These are phyloP conservation scores for Colletotrichum tabaci DNA, from an alignment of 2,329 filamentous ascomycete species.

Conservation along the genomic window DNA sequence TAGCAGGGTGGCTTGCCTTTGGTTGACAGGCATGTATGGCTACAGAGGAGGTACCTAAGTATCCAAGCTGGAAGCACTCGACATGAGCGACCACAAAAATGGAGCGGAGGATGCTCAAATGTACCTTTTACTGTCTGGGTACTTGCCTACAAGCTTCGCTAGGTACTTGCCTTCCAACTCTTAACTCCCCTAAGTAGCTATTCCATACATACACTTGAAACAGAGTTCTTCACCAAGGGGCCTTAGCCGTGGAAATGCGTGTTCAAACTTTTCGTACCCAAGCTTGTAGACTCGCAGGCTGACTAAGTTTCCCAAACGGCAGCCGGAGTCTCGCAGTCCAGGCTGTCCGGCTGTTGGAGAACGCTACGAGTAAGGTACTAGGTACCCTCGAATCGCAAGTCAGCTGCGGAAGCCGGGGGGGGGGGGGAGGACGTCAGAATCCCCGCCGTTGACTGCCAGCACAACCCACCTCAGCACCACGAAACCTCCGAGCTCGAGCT, in stretches of 20 bases:
- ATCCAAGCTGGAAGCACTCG: not conserved
- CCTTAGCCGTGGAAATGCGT: not conserved
- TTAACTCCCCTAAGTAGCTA: too few species aligned
- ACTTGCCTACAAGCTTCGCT: too few species aligned
- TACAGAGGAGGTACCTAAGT: not conserved
- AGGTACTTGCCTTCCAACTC: not conserved
- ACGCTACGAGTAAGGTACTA: constrained; percentile 16
- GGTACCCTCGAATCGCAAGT: constrained; percentile 10
- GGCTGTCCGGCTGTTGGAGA: constrained; percentile 12
- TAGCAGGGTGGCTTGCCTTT: constrained; percentile 26
- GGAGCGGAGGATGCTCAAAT: not conserved
- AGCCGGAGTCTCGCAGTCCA: not conserved
- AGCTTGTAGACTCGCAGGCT: not conserved
- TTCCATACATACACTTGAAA: not conserved
- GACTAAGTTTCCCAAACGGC: not conserved
- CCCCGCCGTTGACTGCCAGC: constrained; percentile 38
- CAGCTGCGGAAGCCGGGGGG: constrained; percentile 28
- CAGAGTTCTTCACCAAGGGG: not conserved
- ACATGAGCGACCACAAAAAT: not conserved
- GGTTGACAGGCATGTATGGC: not conserved
- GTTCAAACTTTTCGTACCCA: not conserved
- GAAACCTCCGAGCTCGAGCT: constrained; percentile 39
- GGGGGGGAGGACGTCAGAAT: constrained; percentile 35
- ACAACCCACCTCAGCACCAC: constrained; percentile 37
- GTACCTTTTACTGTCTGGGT: not conserved